These are phyloP conservation scores for Colletotrichum salicis DNA, from an alignment of 2,329 filamentous ascomycete genomes.

Conservation along the genomic window DNA sequence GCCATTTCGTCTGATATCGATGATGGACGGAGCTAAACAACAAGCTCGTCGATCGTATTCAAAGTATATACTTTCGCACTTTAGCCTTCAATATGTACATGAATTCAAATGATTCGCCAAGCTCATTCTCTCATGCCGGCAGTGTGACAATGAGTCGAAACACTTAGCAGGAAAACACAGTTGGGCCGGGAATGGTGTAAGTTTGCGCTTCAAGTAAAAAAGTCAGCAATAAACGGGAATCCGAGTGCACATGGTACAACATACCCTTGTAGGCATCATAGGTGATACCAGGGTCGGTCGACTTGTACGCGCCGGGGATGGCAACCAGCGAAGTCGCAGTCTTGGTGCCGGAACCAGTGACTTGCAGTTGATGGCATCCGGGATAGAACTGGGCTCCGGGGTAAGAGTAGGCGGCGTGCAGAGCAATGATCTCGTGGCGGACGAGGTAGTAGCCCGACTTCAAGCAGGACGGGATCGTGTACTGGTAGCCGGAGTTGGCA, in stretches of 20 bases:
- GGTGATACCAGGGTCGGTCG: constrained; percentile 60
- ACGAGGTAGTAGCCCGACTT: constrained; percentile 66
- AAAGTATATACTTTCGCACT: background rate
- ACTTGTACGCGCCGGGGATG: constrained; percentile 65
- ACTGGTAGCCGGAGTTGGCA: constrained; percentile 55
- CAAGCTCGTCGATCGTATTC: background rate
- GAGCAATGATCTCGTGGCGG: constrained; percentile 67
- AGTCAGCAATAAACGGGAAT: constrained; percentile 56
- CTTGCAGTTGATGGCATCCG: constrained; percentile 66
- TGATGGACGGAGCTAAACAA: background rate
- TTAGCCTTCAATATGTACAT: constrained; percentile 8
- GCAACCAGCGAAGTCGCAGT: constrained; percentile 55
- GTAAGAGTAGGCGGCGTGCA: constrained; percentile 59
- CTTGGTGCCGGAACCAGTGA: constrained; percentile 59
- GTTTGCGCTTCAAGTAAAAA: constrained; percentile 40
- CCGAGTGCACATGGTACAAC: constrained; percentile 47
- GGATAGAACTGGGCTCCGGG: constrained; percentile 68
- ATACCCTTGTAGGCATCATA: constrained; percentile 62
- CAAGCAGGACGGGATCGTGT: constrained; percentile 66
- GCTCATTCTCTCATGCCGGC: no score
- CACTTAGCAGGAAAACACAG: constrained; percentile 56
- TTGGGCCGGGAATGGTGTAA: constrained; percentile 60
- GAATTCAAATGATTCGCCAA: background rate
- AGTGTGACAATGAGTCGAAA: background rate
- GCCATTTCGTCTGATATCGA: no score